Evolutionary conservation across 257 asterid species (phyloP).

Genomic region (Solanum piurae): DNA sequence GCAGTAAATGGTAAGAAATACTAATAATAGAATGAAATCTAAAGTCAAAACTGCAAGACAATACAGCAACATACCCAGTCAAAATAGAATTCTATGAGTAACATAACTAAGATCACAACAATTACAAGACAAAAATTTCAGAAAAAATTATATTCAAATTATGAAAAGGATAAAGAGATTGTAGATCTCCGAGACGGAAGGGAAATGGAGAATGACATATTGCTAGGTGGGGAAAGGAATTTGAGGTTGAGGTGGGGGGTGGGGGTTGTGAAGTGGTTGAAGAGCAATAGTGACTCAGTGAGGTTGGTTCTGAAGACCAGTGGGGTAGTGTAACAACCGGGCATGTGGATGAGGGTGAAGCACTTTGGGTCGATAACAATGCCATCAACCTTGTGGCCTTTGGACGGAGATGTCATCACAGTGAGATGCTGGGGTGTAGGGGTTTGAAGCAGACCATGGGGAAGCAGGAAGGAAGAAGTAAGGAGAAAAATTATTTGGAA

Average conservation of each 20-base stretch:
- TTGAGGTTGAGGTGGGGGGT: neutral
- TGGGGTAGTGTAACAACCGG: neutral
- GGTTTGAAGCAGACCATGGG: neutral
- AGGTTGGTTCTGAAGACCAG: neutral
- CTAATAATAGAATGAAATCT: neutral
- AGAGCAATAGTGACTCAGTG: neutral
- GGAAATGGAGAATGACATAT: neutral
- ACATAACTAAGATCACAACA: neutral
- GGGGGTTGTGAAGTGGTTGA: neutral
- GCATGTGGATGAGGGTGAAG: neutral
- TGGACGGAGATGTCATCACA: neutral
- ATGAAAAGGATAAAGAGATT: neutral
- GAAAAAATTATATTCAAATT: neutral
- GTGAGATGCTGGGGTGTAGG: neutral
- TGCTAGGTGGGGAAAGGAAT: neutral
- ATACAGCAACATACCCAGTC: neutral
- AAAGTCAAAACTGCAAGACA: neutral
- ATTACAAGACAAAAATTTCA: neutral
- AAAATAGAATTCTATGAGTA: neutral
- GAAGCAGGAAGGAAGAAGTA: neutral
- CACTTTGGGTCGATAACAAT: neutral
- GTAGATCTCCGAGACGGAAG: neutral
- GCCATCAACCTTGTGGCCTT: neutral
- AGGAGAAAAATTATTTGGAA: neutral
- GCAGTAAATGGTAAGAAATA: neutral